Conservation (phyloP, 139 green algal genomes). For the Edaphochlamys debaryana region DNA sequence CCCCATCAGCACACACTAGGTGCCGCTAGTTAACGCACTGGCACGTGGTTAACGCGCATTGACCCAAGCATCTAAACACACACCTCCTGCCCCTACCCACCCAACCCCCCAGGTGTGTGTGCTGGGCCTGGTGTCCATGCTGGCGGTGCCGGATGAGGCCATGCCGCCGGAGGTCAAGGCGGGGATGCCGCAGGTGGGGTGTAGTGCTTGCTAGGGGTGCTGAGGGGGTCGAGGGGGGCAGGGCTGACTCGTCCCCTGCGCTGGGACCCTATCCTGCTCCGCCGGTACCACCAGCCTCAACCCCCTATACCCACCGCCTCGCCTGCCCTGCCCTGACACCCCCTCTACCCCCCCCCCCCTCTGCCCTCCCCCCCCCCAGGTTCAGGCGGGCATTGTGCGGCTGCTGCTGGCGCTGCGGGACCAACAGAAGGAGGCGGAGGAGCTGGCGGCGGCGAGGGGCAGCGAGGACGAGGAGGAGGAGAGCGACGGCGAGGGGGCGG, state of each 20-base stretch:
- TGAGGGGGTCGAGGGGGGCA: too few species aligned
- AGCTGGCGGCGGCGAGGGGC: neutral
- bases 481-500: constrained; percentile 8
- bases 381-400: constrained; percentile 53
- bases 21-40: too few species aligned
- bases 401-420: constrained; percentile 60
- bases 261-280: too few species aligned
- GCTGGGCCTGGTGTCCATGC: constrained; percentile 73
- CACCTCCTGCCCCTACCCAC: too few species aligned
- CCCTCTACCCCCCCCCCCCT: neutral
- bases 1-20: too few species aligned
- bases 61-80: too few species aligned
- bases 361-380: constrained; percentile 11
- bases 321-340: too few species aligned
- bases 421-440: constrained; percentile 53
- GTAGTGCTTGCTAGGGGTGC: neutral
- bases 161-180: constrained; percentile 70
- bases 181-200: constrained; percentile 57
- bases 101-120: constrained; percentile 56
- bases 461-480: constrained; percentile 19
- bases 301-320: too few species aligned
- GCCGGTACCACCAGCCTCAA: too few species aligned
- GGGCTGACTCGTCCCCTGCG: neutral
- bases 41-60: too few species aligned
- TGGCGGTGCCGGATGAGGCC: constrained; percentile 62